Percentiles rank a stretch among this genome's conserved stretches.
phyloP scores from a whole-genome alignment of 345 rosid species.

The Trapa incisa region DNA sequence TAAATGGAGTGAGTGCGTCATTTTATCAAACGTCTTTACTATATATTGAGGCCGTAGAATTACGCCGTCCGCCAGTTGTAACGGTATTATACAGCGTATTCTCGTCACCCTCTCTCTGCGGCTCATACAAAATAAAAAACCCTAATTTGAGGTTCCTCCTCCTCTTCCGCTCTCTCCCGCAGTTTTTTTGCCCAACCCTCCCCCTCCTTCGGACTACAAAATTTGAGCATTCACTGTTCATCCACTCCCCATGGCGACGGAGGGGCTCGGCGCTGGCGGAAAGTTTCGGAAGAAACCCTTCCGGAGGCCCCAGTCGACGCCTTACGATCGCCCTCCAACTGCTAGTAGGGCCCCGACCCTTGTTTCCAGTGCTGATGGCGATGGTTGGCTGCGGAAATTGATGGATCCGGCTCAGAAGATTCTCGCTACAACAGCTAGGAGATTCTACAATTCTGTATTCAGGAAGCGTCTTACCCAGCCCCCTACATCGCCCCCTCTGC shows the following conservation, averaged over 20 bases:
- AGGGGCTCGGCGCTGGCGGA: conserved; percentile 51
- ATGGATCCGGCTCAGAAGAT: conserved; percentile 90
- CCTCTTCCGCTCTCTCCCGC: conserved; percentile 1
- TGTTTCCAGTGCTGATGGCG: conserved; percentile 11
- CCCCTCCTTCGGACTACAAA: conserved; percentile 2
- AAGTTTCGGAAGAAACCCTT: conserved; percentile 56
- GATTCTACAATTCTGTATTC: conserved; percentile 59
- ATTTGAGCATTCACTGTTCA: conserved; percentile 26
- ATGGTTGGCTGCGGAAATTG: conserved; percentile 74
- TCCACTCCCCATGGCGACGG: conserved; percentile 34
- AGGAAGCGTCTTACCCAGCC: conserved; percentile 58
- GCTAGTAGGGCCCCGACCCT: conserved; percentile 29
- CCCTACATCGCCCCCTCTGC: conserved; percentile 11
- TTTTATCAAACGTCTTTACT: neutral
- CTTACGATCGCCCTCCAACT: conserved; percentile 62
- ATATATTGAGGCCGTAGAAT: neutral
- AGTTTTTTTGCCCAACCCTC: too few species aligned
- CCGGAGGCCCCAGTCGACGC: conserved; percentile 43
- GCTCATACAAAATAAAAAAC: neutral
- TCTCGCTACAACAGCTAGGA: conserved; percentile 58
- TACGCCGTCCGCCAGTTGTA: neutral
- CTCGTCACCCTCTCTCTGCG: neutral
- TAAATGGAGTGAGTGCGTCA: neutral
- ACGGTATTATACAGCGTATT: neutral
- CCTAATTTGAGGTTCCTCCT: conserved; percentile 4